These are phyloP conservation scores for Suillus ampliporus DNA, from an alignment of 768 basidiomycete species.

Conservation along the genomic window DNA sequence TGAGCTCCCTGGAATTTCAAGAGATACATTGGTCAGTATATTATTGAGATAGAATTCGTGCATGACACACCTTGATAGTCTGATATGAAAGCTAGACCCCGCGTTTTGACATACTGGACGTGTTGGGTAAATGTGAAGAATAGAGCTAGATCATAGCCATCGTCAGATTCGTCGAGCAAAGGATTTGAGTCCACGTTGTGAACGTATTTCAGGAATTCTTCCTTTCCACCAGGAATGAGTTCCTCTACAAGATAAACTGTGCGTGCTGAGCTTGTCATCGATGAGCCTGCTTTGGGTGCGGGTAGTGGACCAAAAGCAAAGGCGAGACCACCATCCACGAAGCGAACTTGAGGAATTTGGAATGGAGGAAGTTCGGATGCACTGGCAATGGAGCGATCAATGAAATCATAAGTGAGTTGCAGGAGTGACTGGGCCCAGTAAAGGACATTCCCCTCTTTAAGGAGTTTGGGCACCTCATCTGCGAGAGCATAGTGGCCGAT, in stretches of 20 bases:
- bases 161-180: neutral
- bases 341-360: slow-evolving; percentile 6
- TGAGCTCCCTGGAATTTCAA: neutral
- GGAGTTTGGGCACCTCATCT: neutral
- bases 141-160: slow-evolving; percentile 16
- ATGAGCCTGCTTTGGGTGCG: neutral
- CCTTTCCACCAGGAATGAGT: slow-evolving; percentile 11
- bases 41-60: no score
- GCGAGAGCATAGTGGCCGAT: neutral
- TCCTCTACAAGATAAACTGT: slow-evolving; percentile 6
- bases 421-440: slow-evolving; percentile 12
- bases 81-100: slow-evolving; percentile 29
- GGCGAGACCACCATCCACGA: slow-evolving; percentile 6
- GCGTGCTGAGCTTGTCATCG: neutral
- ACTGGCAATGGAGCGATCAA: slow-evolving; percentile 2
- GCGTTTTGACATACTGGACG: slow-evolving; percentile 27
- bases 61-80: slow-evolving; percentile 30
- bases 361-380: slow-evolving; percentile 4
- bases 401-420: slow-evolving; percentile 13
- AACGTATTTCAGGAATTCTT: slow-evolving; percentile 31
- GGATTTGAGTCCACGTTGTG: slow-evolving; percentile 27
- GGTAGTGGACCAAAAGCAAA: slow-evolving; percentile 6
- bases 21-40: no score
- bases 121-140: slow-evolving; percentile 33
- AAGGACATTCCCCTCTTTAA: slow-evolving; percentile 1